phyloP scores from a whole-genome alignment of 2,329 filamentous ascomycete species.

The Rosellinia necatrix region DNA sequence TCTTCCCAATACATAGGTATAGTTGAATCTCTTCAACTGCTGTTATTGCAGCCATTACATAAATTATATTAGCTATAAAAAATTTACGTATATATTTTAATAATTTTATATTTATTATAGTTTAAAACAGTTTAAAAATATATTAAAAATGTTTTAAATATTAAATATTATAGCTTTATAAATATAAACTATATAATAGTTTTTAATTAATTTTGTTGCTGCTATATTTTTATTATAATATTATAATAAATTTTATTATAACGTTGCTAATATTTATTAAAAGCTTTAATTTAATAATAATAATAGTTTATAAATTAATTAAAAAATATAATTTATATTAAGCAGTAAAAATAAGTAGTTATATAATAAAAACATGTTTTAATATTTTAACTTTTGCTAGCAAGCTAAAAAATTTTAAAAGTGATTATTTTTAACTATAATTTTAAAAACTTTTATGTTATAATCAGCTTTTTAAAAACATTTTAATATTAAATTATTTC shows the following conservation, averaged over 20 bases:
- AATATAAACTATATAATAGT: neutral
- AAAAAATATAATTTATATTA: neutral
- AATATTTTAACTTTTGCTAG: no score
- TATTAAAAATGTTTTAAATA: neutral
- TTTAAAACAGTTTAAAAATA: neutral
- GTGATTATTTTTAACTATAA: no score
- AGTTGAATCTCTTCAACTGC: no score
- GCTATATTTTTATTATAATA: neutral
- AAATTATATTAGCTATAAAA: slow-evolving; percentile 2
- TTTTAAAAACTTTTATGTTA: no score
- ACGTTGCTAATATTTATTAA: neutral
- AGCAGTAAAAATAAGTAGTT: neutral
- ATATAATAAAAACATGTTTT: neutral
- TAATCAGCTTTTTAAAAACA: no score
- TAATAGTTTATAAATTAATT: neutral
- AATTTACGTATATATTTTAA: neutral
- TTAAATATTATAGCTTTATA: neutral
- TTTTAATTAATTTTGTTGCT: neutral
- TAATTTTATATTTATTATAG: neutral
- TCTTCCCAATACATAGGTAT: no score
- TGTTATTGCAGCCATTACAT: no score
- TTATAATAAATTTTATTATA: neutral
- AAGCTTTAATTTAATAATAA: neutral
- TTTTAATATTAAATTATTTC: no score
- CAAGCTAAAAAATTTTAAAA: no score